Conservation (phyloP, 495 filamentous ascomycete genomes). For the Talaromyces borbonicus region DNA sequence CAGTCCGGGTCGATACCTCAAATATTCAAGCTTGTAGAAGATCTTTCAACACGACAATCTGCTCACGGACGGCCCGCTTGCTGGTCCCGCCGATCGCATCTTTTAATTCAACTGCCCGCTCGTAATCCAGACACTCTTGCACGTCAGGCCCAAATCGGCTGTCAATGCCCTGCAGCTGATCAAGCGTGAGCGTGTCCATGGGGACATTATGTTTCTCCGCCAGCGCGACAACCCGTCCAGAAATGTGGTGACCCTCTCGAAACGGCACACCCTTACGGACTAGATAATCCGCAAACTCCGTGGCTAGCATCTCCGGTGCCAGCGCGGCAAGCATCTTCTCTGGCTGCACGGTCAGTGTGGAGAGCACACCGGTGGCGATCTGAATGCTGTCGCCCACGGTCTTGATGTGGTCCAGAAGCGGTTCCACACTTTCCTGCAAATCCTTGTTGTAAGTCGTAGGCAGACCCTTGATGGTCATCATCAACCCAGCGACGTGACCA, state of each 20-base stretch:
- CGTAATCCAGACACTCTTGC: constrained; percentile 66
- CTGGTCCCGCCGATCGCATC: constrained; percentile 76
- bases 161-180: constrained; percentile 66
- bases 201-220: constrained; percentile 58
- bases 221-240: constrained; percentile 65
- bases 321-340: constrained; percentile 73
- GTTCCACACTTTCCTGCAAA: constrained; percentile 82
- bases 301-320: constrained; percentile 65
- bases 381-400: constrained; percentile 77
- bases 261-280: constrained; percentile 77
- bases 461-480: constrained; percentile 78
- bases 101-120: constrained; percentile 77
- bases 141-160: constrained; percentile 69
- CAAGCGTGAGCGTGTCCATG: constrained; percentile 67
- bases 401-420: constrained; percentile 79
- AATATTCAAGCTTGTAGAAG: constrained; percentile 8
- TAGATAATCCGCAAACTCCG: constrained; percentile 83
- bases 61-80: constrained; percentile 61
- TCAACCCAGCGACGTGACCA: constrained; percentile 82
- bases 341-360: constrained; percentile 54
- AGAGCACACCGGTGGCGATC: constrained; percentile 72
- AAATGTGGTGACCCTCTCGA: constrained; percentile 81
- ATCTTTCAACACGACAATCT: constrained; percentile 60
- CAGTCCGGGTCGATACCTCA: not conserved
- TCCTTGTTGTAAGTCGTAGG: constrained; percentile 95